Evolutionary conservation across 805 yeast species (phyloP), one percentile per base, ranked within the genome.

Genomic region (Candida glaebosa): DNA sequence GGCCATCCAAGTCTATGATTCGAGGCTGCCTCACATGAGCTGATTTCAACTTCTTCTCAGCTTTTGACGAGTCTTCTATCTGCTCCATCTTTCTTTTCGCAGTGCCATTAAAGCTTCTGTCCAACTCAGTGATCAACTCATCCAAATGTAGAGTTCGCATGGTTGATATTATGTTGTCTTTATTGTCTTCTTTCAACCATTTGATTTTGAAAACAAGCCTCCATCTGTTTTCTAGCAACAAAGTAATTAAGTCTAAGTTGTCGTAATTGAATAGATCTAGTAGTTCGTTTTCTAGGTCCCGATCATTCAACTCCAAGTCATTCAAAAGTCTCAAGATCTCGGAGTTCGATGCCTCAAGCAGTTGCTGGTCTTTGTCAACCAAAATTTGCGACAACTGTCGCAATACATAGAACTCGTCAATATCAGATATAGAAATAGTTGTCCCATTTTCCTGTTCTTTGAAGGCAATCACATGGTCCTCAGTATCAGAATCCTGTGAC

Each of bases 1-100:
- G 62, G 8, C 78, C 69, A 18, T 78, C 80, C 6, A 90, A 60
- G 52, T 87, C 86, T n/a, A 87, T 70, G 32, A 75, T 46, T 38
- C 78, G 59, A 18, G 43, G 34, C 32, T 7, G 19, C n/a, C 33
- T 12, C 14, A 38, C 38, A 9, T 42, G 43, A 3, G 9, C 34
- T 3, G 40, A 38, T 22, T 47, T 48, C 7, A 14, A 9, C 18
- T 35, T 31, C 20, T 36, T 42, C 42, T 35, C 41, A 31, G 20
- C 20, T 15, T 43, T 12, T 12, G 39, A 28, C 17, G 35, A 26
- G 9, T 39, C 44, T 1, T 42, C 51, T 8, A 38, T 24, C 18
- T 39, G 47, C 4, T 45, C 44, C 22, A 39, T 38, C 48, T 59
- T 44, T 47, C 62, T 48, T 56, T 57, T 59, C 47, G 45, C 54